Conservation (phyloP, 495 filamentous ascomycete genomes). For the Daldinia grandis region DNA sequence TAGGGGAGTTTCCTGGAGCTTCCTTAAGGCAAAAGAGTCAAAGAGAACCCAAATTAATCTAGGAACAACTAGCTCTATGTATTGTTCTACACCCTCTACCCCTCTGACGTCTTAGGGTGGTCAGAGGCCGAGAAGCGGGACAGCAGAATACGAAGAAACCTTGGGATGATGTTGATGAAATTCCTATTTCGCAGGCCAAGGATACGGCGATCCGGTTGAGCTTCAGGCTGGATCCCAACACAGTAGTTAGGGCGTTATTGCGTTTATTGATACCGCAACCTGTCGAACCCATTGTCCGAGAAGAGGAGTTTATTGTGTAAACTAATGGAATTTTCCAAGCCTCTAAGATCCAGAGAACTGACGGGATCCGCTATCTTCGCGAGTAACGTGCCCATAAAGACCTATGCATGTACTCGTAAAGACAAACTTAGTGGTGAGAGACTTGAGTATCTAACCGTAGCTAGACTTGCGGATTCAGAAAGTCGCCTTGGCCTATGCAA, state of each 20-base stretch:
- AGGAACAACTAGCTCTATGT: slow-evolving; percentile 12
- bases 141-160: not conserved
- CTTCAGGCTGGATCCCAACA: slow-evolving; percentile 20
- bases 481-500: slow-evolving; percentile 7
- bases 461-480: slow-evolving; percentile 6
- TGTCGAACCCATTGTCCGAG: not conserved
- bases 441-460: slow-evolving; percentile 12
- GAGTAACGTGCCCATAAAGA: not conserved
- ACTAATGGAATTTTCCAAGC: not conserved
- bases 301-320: slow-evolving; percentile 6
- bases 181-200: slow-evolving; percentile 7
- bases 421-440: not conserved
- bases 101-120: not conserved
- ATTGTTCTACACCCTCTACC: not conserved
- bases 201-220: not conserved
- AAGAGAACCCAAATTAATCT: not conserved
- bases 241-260: not conserved
- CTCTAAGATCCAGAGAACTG: not conserved
- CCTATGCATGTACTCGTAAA: slow-evolving; percentile 1
- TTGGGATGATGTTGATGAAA: not conserved
- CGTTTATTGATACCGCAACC: not conserved
- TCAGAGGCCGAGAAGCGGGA: not conserved
- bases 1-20: slow-evolving; percentile 8
- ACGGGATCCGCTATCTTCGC: not conserved
- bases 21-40: not conserved